A percentile compares a stretch with the other conserved stretches of the same genome.
These are phyloP conservation scores for Sordaria brevicollis DNA, from an alignment of 495 filamentous ascomycete species.

Conservation along the genomic window DNA sequence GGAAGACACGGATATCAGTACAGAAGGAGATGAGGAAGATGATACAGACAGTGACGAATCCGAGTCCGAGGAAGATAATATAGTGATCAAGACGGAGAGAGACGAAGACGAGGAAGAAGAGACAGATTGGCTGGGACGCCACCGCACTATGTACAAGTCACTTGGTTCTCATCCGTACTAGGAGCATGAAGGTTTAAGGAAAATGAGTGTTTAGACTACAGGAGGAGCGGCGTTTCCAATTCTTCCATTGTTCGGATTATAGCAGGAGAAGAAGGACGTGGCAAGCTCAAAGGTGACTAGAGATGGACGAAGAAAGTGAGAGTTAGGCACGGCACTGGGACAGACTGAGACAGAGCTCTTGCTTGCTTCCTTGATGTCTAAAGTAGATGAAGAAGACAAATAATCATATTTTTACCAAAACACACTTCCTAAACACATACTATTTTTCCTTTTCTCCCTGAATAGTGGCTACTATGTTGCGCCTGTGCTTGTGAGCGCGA, in stretches of 20 bases:
- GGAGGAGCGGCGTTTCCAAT: background rate
- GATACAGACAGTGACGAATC: too few relatives aligned
- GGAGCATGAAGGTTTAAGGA: background rate
- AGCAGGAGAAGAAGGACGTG: background rate
- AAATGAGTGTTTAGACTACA: background rate
- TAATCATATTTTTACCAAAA: conserved; percentile 4
- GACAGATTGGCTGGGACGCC: background rate
- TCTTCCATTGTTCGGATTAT: background rate
- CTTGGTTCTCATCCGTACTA: background rate
- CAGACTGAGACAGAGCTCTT: background rate
- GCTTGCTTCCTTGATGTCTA: background rate
- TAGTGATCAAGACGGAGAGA: background rate
- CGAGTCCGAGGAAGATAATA: too few relatives aligned
- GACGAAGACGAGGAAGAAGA: too few relatives aligned
- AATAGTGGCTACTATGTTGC: conserved; percentile 85
- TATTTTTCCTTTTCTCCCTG: conserved; percentile 66
- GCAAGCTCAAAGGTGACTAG: background rate
- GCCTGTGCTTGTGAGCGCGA: conserved; percentile 57
- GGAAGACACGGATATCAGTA: too few relatives aligned
- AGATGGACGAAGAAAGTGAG: background rate
- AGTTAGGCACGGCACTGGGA: background rate
- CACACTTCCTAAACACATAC: background rate
- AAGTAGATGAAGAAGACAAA: background rate
- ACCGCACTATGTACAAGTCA: background rate
- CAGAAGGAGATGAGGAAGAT: too few relatives aligned